These are phyloP conservation scores for Cyamopsis tetragonoloba DNA, from an alignment of 306 rosid species.

Conservation along the genomic window DNA sequence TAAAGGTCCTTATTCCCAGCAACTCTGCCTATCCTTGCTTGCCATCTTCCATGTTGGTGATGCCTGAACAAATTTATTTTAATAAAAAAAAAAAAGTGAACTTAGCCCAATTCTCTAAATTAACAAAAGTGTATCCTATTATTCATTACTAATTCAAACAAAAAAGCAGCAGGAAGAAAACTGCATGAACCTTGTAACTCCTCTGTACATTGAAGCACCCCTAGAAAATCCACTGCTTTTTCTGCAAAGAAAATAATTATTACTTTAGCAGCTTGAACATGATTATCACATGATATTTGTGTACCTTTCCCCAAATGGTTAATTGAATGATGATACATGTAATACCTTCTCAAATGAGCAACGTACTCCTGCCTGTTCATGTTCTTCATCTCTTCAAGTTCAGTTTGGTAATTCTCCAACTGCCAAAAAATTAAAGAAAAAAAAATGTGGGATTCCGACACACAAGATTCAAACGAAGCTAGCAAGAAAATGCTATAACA, in stretches of 20 bases:
- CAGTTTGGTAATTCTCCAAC: conserved; percentile 65
- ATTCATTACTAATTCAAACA: no score
- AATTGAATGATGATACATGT: no score
- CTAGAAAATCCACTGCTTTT: conserved; percentile 97
- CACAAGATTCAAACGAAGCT: not conserved
- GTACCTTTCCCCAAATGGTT: not conserved
- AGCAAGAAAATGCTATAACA: not conserved
- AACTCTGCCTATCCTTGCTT: conserved; percentile 97
- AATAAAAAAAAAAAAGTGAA: not conserved
- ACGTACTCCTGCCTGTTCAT: conserved; percentile 96
- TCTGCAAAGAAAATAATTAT: conserved; percentile 43
- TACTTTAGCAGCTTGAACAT: no score
- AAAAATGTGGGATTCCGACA: not conserved
- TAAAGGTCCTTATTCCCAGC: conserved; percentile 99
- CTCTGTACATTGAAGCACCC: conserved; percentile 97
- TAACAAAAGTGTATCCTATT: not conserved
- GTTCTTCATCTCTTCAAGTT: conserved; percentile 91
- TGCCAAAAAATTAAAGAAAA: conserved; percentile 25
- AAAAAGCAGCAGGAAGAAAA: conserved; percentile 1
- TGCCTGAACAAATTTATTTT: conserved; percentile 68
- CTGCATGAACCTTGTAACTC: conserved; percentile 79
- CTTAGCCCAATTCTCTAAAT: not conserved
- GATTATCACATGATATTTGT: not conserved
- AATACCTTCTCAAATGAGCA: conserved; percentile 96
- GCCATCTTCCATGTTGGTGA: conserved; percentile 99